Base-by-base conservation (phyloP, 352 stramenopile genomes). In the Phytophthora chlamydospora region DNA sequence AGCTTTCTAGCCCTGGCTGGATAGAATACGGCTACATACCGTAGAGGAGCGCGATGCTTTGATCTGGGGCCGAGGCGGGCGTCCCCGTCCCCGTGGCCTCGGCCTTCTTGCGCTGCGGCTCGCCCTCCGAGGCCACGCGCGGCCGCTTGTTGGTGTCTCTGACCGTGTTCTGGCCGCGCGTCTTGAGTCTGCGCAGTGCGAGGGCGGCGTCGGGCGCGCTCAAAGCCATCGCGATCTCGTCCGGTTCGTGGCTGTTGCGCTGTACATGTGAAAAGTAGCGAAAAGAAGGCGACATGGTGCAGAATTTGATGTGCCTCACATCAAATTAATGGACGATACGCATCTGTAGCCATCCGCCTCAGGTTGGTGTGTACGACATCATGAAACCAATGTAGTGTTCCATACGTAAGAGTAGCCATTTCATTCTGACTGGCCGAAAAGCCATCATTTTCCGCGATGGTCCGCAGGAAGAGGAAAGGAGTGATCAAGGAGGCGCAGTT, bases 401-500 rank as follows among this genome's bases (percentile, higher is more conserved):
- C 0, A 29, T 29, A 29, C 24, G 5, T 3, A 6, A 0, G 5
- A 6, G 24, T 29, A 29, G 24, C 24, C 24, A 29, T 29, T 29
- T 29, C 3, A 29, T 29, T 29, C 21, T 24, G 21, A 24, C 21
- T 24, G 21, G 21, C 40, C 40, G 40, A 46, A 29, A 46, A 53
- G 39, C 49, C 58, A 52, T 53, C 39, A 58, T 39, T 52, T 55
- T 64, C 10, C 33, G 51, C 17, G 29, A 94, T 91, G 83, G 79
- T 92, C 68, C 85, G 85, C 58, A 91, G 87, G 71, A 94, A 94
- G 71, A 79, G 76, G 51, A 91, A 91, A 58, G 81, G 75, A 16
- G 62, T 90, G 32, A 66, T 88, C 32, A 91, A 90, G 64, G 81
- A 83, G 56, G 67, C 73, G 58, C 56, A 74, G 36, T 55, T 59